Base-by-base conservation (phyloP, 257 asterid species). In the Rehmannia glutinosa region DNA sequence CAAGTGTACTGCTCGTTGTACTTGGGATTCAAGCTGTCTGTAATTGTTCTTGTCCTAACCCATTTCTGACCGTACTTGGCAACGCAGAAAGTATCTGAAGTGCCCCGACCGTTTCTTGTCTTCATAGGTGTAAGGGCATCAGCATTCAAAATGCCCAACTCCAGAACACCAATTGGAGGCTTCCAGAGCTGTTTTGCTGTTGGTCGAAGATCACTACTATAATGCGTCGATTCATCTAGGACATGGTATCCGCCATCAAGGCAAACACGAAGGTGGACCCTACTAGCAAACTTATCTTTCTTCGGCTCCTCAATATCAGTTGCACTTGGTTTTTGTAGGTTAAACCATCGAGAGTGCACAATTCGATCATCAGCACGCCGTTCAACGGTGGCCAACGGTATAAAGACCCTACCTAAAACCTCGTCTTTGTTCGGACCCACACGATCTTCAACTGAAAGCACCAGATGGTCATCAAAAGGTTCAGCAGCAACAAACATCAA, bases 181-280 rank as follows among this genome's bases (percentile, higher is more conserved):
- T 87, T 92, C 98, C 98, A 90, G 7, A 92, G 93, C 75, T 87
- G 96, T 70, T 86, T 90, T 0, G 88, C 95, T 4, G 96, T 66
- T 0, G 98, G 98, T 16, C 97, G 78, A 21, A 92, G 91, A 78
- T 92, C 97, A 20, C 98, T 92, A 66, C 95, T 87, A 51, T 84
- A 87, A 54, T 90, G 90, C 33, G 91, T 84, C 7, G 97, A 86
- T 74, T 90, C 98, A 65, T 89, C 98, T 25, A 92, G 87, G 11
- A 92, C 98, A 21, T 92, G 98, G 81, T 92, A 92, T 9, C 98
- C 98, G 32, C 98, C 98, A 45, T 92, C 97, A 3, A 90, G 97
- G 74, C 86, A 81, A 51, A 80, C 80, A 41, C 97, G 91, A 24
- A 92, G 82, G 55, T 87, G 95, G 51, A 92, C 69, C 81, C 90